A percentile compares a stretch with the other conserved stretches of the same genome.
Conservation (phyloP, 2,329 filamentous ascomycete genomes). For the Fusarium goolgardi region DNA sequence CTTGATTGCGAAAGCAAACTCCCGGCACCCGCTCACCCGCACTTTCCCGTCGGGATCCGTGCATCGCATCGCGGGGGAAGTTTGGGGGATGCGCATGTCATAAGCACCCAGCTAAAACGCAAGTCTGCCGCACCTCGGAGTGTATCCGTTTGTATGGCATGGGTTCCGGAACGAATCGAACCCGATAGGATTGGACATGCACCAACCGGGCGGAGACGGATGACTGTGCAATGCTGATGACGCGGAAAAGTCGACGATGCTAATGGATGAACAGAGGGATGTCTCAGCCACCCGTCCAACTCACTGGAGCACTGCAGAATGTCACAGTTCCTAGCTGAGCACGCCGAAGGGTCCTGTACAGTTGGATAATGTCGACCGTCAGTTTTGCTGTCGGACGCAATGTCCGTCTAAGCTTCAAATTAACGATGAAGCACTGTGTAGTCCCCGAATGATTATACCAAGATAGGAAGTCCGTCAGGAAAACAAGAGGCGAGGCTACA, state of each 20-base stretch:
- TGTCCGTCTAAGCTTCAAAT: conserved; percentile 8
- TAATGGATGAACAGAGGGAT: conserved; percentile 32
- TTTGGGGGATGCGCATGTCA: conserved; percentile 43
- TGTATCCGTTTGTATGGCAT: conserved; percentile 30
- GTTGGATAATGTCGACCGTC: conserved; percentile 12
- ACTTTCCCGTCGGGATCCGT: conserved; percentile 45
- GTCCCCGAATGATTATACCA: conserved; percentile 22
- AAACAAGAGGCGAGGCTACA: conserved; percentile 28
- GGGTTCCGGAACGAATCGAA: conserved; percentile 22
- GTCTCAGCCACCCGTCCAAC: conserved; percentile 34
- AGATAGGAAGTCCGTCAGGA: conserved; percentile 28
- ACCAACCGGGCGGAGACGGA: conserved; percentile 41
- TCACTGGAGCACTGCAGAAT: conserved; percentile 6
- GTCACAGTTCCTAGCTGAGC: conserved; percentile 12
- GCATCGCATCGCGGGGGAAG: conserved; percentile 46
- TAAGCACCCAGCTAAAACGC: conserved; percentile 29
- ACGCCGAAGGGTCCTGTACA: not conserved
- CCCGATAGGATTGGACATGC: conserved; percentile 22
- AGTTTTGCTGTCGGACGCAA: not conserved
- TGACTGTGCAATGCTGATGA: conserved; percentile 28
- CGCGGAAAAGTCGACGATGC: conserved; percentile 29
- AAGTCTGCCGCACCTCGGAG: conserved; percentile 32
- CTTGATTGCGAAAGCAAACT: conserved; percentile 7
- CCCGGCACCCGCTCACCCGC: conserved; percentile 47
- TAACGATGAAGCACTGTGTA: conserved; percentile 26